Base-by-base conservation (phyloP, 2,329 filamentous ascomycete species). In the Sporothrix humicola region DNA sequence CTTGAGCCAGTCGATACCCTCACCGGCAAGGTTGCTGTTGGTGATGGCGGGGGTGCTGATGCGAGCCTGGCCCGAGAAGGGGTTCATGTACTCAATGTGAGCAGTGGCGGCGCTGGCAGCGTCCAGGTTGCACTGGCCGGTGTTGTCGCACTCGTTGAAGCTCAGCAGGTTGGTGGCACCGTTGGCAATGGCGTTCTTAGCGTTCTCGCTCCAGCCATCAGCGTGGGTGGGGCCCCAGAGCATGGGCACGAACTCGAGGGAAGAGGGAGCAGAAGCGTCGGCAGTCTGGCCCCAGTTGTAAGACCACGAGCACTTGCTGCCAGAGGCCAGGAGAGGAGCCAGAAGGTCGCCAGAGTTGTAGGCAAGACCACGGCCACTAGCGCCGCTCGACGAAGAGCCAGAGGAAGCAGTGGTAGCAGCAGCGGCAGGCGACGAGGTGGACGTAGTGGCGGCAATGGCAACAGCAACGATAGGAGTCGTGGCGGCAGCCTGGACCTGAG, bases 81-180 rank as follows among this genome's bases (percentile, higher is more conserved):
- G 84, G 82, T 87, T 86, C 83, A 92, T 84, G 80, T 83, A 84
- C 79, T 85, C 77, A 72, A 84, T 85, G 81, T 89, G 89, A 42
- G 81, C 81, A 0, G 79, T 54, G n/a, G 88, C 89, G 54, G 89
- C 89, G 1, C 78, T 79, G 6, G 77, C 77, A n/a, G 89, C 82
- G 31, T 81, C 80, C 79, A 91, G 79, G 83, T 90, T 88, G 77
- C 89, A 83, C 82, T 93, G 90, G n/a, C 79, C 79, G 13, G 77
- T 77, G 75, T 86, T 85, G 81, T 93, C 91, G 63, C 89, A 89
- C 85, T 93, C 91, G 85, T 93, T 93, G 87, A 92, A 92, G 80
- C 86, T 85, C 79, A 93, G 85, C 72, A 93, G 81, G 77, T 86
- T 84, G 75, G 84, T 87, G 76, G 86, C 82, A 73, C 90, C 91